A percentile compares a stretch with the other conserved stretches of the same genome.
Evolutionary conservation across 2,329 filamentous ascomycete genomes (phyloP).

Genomic region (Colletotrichum aenigma): DNA sequence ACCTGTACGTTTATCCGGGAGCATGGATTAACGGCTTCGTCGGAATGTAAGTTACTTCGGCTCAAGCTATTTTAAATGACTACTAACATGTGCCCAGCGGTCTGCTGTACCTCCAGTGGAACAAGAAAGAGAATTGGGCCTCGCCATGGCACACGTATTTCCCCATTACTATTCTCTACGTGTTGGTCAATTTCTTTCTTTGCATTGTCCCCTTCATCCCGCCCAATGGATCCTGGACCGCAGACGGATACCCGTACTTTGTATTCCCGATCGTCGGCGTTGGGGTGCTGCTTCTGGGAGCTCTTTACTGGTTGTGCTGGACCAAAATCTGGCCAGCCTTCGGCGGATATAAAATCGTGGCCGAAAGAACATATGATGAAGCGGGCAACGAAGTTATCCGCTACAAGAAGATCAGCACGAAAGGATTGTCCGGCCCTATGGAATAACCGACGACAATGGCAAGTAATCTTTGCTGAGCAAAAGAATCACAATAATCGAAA

Average conservation of each 20-base stretch:
- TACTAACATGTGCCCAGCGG: slow-evolving; percentile 34
- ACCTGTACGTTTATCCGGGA: slow-evolving; percentile 54
- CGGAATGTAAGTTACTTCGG: slow-evolving; percentile 21
- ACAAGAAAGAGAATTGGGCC: slow-evolving; percentile 54
- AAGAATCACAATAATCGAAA: no score
- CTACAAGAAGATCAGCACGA: slow-evolving; percentile 37
- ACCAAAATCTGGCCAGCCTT: slow-evolving; percentile 52
- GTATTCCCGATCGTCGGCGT: slow-evolving; percentile 60
- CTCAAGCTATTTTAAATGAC: background rate
- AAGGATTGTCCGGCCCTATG: background rate
- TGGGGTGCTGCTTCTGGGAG: slow-evolving; percentile 53
- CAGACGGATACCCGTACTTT: slow-evolving; percentile 59
- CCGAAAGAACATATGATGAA: slow-evolving; percentile 45
- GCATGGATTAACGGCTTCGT: slow-evolving; percentile 60
- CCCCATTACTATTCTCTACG: slow-evolving; percentile 51
- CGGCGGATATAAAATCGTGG: slow-evolving; percentile 53
- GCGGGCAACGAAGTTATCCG: slow-evolving; percentile 42
- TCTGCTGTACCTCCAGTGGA: slow-evolving; percentile 56
- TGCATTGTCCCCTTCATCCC: slow-evolving; percentile 60
- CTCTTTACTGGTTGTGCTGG: slow-evolving; percentile 58
- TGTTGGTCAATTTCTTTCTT: slow-evolving; percentile 57
- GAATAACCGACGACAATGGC: no score
- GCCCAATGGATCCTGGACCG: slow-evolving; percentile 49
- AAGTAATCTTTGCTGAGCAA: no score
- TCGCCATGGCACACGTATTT: slow-evolving; percentile 57